These are phyloP conservation scores for Lactarius sanguifluus DNA, from an alignment of 768 basidiomycete genomes.

Conservation along the genomic window DNA sequence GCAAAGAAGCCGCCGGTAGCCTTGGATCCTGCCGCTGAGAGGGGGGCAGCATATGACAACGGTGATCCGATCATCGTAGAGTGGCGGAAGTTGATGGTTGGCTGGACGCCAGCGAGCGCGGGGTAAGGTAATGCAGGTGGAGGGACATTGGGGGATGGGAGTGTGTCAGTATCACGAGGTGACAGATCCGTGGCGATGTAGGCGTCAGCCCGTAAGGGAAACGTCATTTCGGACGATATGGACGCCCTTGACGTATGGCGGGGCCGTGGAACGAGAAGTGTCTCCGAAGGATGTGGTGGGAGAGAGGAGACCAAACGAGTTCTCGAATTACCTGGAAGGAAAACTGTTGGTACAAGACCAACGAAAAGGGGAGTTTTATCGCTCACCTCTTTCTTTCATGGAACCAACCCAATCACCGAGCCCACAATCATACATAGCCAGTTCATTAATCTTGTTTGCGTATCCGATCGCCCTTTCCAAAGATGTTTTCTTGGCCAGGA, in stretches of 20 bases:
- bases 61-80: slow-evolving; percentile 17
- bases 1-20: slow-evolving; percentile 20
- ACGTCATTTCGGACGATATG: slow-evolving; percentile 72
- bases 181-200: slow-evolving; percentile 73
- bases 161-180: slow-evolving; percentile 41
- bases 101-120: slow-evolving; percentile 48
- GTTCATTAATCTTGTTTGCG: slow-evolving; percentile 79
- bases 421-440: slow-evolving; percentile 73
- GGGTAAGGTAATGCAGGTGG: slow-evolving; percentile 71
- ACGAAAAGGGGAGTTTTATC: slow-evolving; percentile 15
- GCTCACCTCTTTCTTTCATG: slow-evolving; percentile 55
- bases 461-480: slow-evolving; percentile 73
- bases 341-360: slow-evolving; percentile 9
- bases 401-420: slow-evolving; percentile 71
- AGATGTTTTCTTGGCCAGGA: slow-evolving; percentile 52
- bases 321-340: slow-evolving; percentile 22
- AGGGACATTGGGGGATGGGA: slow-evolving; percentile 53
- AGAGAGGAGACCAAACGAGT: slow-evolving; percentile 14
- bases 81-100: slow-evolving; percentile 18
- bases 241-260: slow-evolving; percentile 73
- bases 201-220: slow-evolving; percentile 78
- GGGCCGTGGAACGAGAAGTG: slow-evolving; percentile 41
- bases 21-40: slow-evolving; percentile 7
- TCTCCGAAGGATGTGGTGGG: slow-evolving; percentile 1
- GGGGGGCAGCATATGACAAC: not conserved